Base-by-base conservation (phyloP, 2,329 filamentous ascomycete genomes). In the Juglanconis sp. region DNA sequence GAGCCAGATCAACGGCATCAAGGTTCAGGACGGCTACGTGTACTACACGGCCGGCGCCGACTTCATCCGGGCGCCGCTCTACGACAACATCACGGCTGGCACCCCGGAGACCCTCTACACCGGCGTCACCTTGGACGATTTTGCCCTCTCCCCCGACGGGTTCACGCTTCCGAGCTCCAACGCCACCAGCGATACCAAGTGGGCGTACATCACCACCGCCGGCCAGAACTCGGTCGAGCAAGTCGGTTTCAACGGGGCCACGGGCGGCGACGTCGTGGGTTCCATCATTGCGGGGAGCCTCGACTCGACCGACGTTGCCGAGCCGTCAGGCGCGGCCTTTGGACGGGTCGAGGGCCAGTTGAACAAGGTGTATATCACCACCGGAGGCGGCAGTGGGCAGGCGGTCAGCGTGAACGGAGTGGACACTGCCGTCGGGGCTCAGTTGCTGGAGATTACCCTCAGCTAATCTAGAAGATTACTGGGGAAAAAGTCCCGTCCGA, bases 1-100 rank as follows among this genome's bases (percentile, higher is more conserved):
- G 53, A 35, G 42, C n/a, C 36, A 30, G 2, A 56, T 56, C 32
- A 48, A 56, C 53, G 53, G 53, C 11, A 56, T 56, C 44, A 56
- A 49, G 53, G 53, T 32, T 7, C 11, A 31, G 2, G 44, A 56
- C 42, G 42, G 42, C 31, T 49, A 48, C n/a, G 15, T 56, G 42
- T 56, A 56, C 53, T 56, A 42, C 31, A 56, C 53, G 6, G 53
- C 8, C 10, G 24, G n/a, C 7, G 48, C 42, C 42, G 53, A 42
- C 13, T 8, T 38, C 10, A 42, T 38, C 5, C 53, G 53, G n/a
- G 44, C 44, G 2, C 53, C 44, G 5, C n/a, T 56, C 32, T 38
- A 56, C 42, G 42, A 36, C 13, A 48, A 49, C 42, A n/a, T 56
- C 32, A 49, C 53, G 3, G 10, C 46, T 13, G 53, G 53, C 42